A percentile compares a stretch with the other conserved stretches of the same genome.
phyloP scores from a whole-genome alignment of 768 basidiomycete genomes.

The Tricholoma terreum region DNA sequence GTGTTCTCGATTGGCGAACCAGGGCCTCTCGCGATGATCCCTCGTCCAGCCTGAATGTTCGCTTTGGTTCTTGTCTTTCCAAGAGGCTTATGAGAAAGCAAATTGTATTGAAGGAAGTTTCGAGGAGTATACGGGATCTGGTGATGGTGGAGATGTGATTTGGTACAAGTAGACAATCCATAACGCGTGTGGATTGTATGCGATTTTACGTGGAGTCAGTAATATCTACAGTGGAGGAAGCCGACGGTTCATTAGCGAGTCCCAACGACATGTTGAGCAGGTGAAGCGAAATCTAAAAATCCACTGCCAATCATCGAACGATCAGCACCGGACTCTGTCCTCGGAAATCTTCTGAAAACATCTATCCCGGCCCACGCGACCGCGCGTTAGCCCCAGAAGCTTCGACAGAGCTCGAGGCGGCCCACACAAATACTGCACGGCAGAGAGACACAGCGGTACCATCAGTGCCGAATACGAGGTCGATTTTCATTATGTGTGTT shows the following conservation, averaged over 20 bases:
- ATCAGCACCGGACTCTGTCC: constrained; percentile 20
- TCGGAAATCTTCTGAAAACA: constrained; percentile 22
- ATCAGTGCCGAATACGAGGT: constrained; percentile 24
- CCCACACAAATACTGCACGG: constrained; percentile 26
- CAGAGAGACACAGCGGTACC: constrained; percentile 28
- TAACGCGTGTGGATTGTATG: constrained; percentile 38
- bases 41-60: constrained; percentile 27
- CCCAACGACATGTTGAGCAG: too few species aligned
- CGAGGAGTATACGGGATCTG: constrained; percentile 26
- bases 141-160: constrained; percentile 29
- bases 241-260: constrained; percentile 21
- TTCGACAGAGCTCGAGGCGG: constrained; percentile 25
- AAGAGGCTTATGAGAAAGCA: constrained; percentile 18
- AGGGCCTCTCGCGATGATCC: constrained; percentile 30
- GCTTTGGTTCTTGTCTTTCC: constrained; percentile 32
- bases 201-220: constrained; percentile 30
- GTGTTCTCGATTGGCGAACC: constrained; percentile 32
- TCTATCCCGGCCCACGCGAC: constrained; percentile 21
- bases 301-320: not conserved
- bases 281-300: too few species aligned
- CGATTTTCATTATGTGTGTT: constrained; percentile 32
- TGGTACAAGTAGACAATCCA: constrained; percentile 38
- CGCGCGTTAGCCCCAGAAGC: constrained; percentile 30
- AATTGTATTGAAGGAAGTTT: constrained; percentile 19
- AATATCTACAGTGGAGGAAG: constrained; percentile 21